A percentile compares a stretch with the other conserved stretches of the same genome.
These are phyloP conservation scores for Magnusiomyces suaveolens DNA, from an alignment of 1,139 yeast species.

Conservation along the genomic window DNA sequence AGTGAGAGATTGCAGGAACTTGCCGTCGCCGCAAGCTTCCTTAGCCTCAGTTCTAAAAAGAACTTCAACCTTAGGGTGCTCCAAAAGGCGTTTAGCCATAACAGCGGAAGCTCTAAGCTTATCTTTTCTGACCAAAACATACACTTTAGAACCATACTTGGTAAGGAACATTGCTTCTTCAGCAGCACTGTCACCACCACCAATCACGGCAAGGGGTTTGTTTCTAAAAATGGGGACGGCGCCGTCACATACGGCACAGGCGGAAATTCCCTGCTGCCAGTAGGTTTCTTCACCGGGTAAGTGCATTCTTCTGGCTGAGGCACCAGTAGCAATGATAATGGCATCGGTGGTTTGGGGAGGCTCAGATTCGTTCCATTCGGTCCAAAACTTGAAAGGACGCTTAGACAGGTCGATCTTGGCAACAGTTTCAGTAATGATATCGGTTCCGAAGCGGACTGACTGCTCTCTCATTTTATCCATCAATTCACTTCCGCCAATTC, in stretches of 20 bases:
- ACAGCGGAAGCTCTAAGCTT: conserved; percentile 89
- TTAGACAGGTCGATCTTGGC: conserved; percentile 78
- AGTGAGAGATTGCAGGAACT: conserved; percentile 31
- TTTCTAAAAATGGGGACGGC: conserved; percentile 98
- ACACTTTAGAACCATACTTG: conserved; percentile 93
- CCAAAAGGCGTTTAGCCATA: conserved; percentile 86
- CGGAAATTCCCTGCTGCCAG: conserved; percentile 98
- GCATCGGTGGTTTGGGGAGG: conserved; percentile 92
- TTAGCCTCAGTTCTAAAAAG: conserved; percentile 76
- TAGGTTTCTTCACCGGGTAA: conserved; percentile 94
- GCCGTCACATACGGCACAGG: conserved; percentile 99
- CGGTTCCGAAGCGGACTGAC: conserved; percentile 79
- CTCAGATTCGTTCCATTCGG: conserved; percentile 73
- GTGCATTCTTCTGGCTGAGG: conserved; percentile 87
- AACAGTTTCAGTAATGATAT: conserved; percentile 87
- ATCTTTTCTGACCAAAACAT: conserved; percentile 86
- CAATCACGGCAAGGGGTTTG: conserved; percentile 92
- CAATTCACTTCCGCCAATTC: conserved; percentile 72
- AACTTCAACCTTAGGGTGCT: conserved; percentile 82
- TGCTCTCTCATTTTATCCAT: conserved; percentile 94
- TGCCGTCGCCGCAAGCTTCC: conserved; percentile 91
- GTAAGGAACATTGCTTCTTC: conserved; percentile 96
- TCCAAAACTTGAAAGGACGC: conserved; percentile 93
- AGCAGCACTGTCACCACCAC: conserved; percentile 99
- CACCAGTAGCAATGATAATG: conserved; percentile 90